Evolutionary conservation across 495 filamentous ascomycete species (phyloP), one percentile per base, ranked within the genome.

Genomic region (Astrothelium macrocarpum): DNA sequence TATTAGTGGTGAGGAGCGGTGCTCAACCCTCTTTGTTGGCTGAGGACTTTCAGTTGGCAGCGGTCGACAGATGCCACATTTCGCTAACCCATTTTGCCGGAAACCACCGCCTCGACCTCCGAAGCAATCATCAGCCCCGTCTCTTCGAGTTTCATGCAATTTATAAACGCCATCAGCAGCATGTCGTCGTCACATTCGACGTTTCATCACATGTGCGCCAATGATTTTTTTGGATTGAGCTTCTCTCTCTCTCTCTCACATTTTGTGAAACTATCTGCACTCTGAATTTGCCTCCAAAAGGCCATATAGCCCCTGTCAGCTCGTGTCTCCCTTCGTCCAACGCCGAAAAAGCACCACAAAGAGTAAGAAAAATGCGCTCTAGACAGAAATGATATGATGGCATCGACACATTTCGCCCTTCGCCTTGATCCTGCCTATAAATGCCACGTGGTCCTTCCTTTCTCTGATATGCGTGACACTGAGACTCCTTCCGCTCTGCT

Each of bases 1-100:
- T 56, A 11, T n/a, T 2, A 9, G 11, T 28, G 7, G 16, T 5
- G 11, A 16, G 26, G 49, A 56, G 25, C 49, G 49, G 49, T 29
- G 7, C 49, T 56, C 49, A 56, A 56, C 25, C 49, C 49, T 56
- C 49, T 56, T 56, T 56, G 49, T 56, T 56, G 49, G 49, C 49
- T 28, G 49, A 9, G 49, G 49, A 28, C 25, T 28, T 56, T 16
- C 7, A 28, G 49, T 4, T 56, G 23, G 10, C 9, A 9, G 9
- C n/a, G 49, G 2, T 28, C 23, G 25, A 29, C 49, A 56, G 49
- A 56, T 56, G 49, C 49, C 49, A 56, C 20, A 56, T 56, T 28
- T 56, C 49, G 49, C 29, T 32, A 29, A 56, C 14, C 5, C 45
- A 16, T 56, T 28, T 20, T 56, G 49, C 49, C 49, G 49, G 26